Base-by-base conservation (phyloP, 768 basidiomycete genomes). In the Tylopilus felleus region DNA sequence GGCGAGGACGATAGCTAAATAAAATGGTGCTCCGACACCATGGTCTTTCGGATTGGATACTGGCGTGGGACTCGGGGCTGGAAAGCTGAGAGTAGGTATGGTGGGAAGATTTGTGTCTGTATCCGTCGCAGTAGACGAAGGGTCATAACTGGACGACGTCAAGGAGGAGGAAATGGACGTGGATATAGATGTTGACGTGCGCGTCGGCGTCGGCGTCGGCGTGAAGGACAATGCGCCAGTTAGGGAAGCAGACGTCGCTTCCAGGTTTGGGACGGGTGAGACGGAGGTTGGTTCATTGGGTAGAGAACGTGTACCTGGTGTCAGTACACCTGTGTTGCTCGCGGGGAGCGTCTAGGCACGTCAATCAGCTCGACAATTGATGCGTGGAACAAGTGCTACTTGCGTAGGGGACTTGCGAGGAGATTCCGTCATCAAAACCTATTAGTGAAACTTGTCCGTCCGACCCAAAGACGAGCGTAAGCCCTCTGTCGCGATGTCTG, bases 1-100 rank as follows among this genome's bases (percentile, higher is more conserved):
- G 29, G 77, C 82, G 4, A 83, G 68, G n/a, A 73, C 70, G 48
- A 84, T 73, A 23, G 73, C 79, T 5, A 80, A 60, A 58, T 83
- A 83, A 60, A 81, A 75, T 35, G 77, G 74, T 1, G 77, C 65
- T 3, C 67, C 67, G 10, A 62, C 55, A 6, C 64, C 64, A 14
- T 61, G 64, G 38, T 57, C 62, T n/a, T 16, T 55, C 7, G 70
- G 52, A 16, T 55, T 25, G 5, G 65, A 50, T 21, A 45, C 61
- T 16, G 65, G 38, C 5, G 70, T 60, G 2, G 66, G 63, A 38
- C 27, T 59, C n/a, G 67, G 63, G 7, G 63, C 51, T 19, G 70
- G 61, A 29, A 56, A 64, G 40, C 48, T 47, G 51, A 55, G 43
- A 17, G 62, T 63, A 19, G 70, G 66, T 31, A 68, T 44, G 22